phyloP scores from a whole-genome alignment of 148 eudicot genomes.

The Suaeda aralocaspica region DNA sequence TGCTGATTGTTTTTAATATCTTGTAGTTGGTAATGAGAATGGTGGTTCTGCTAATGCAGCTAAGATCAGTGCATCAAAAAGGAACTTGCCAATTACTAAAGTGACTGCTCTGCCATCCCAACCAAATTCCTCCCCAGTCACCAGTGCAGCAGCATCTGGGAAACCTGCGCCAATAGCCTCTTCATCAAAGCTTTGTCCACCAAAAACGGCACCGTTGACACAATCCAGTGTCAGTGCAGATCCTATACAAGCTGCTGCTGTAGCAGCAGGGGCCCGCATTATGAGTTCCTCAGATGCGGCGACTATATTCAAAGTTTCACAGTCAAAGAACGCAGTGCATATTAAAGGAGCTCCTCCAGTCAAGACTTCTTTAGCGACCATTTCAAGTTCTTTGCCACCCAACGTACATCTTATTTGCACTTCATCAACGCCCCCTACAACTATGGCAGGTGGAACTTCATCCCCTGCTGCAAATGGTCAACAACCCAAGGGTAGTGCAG shows the following conservation, averaged over 20 bases:
- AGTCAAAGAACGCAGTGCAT: background rate
- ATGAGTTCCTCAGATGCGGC: slow-evolving; percentile 66
- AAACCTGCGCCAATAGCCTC: slow-evolving; percentile 22
- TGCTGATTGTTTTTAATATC: background rate
- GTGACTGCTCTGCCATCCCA: slow-evolving; percentile 11
- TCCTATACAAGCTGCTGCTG: slow-evolving; percentile 70
- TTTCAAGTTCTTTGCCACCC: slow-evolving; percentile 17
- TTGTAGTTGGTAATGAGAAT: slow-evolving; percentile 31
- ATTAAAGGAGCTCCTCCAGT: slow-evolving; percentile 4
- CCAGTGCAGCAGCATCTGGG: slow-evolving; percentile 21
- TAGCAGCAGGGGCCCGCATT: slow-evolving; percentile 90
- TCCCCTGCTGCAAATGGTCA: slow-evolving; percentile 27
- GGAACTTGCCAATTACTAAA: slow-evolving; percentile 14
- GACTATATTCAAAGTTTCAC: slow-evolving; percentile 41
- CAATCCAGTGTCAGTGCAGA: slow-evolving; percentile 32
- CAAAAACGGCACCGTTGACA: slow-evolving; percentile 26
- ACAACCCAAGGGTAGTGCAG: slow-evolving; percentile 32
- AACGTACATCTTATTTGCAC: slow-evolving; percentile 61
- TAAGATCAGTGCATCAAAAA: slow-evolving; percentile 19
- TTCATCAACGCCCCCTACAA: slow-evolving; percentile 17
- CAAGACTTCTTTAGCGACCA: background rate
- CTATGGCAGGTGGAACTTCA: slow-evolving; percentile 10
- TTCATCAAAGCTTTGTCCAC: slow-evolving; percentile 31
- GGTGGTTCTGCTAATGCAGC: slow-evolving; percentile 28
- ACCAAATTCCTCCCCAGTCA: slow-evolving; percentile 11